Base-by-base conservation (phyloP, 164 flowering plant species). In the Tinospora cordifolia region DNA sequence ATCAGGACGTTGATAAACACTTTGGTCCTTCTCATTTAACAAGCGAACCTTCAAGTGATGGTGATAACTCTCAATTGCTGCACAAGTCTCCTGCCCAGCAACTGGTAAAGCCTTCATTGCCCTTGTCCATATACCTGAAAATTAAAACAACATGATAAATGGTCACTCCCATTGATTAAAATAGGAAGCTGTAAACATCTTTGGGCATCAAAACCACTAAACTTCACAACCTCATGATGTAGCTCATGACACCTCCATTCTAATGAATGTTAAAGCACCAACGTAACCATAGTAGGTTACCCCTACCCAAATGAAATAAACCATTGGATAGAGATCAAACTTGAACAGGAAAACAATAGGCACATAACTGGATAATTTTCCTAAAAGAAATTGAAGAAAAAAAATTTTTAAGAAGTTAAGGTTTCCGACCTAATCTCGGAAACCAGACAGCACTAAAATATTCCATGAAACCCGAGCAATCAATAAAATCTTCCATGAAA, bases 51-150 rank as follows among this genome's bases (percentile, higher is more conserved):
- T 95, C 75, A 95, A 47, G 54, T 88, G 97, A 73, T 86, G 83
- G 80, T 92, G 99, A 79, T 92, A 92, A 74, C 82, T 84, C 70
- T 95, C 99, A 83, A 95, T 81, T 41, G 98, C 90, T 41, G 96
- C 86, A 81, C 82, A 82, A 7, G 90, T 86, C 74, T 92, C 99
- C 72, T 81, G 93, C 81, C 97, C 85, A 13, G 97, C 92, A 76
- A 91, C 77, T 14, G 98, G 99, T 75, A 88, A 86, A 74, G 78
- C 78, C 73, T 80, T 80, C 72, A 94, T 74, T 15, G 83, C 83
- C 39, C 74, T 68, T 25, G 68, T 78, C 98, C 98, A 94, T 46
- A 38, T 49, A 44, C 93, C 99, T 92, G 79, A 58, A 34, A 72
- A 74, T 30, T 77, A 38, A 40, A 26, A 49, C 41, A 66, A 59